Evolutionary conservation across 306 rosid genomes (phyloP), one percentile per base, ranked within the genome.

Genomic region (Malus sieversii): DNA sequence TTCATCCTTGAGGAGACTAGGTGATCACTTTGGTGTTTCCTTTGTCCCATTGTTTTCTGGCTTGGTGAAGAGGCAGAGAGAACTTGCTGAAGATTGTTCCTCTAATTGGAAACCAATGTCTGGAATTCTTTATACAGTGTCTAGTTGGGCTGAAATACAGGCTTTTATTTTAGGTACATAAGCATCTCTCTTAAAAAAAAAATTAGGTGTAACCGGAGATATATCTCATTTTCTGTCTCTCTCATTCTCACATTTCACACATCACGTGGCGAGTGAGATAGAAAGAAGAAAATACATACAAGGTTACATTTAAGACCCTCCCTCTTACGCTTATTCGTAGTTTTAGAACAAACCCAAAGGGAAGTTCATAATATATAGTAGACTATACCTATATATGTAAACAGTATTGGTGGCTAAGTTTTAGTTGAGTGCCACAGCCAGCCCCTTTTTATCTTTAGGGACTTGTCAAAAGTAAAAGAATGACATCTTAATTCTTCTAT

Each of bases 81-180:
- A 75, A n/a, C 27, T 23, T 12, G 65, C 65, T 2, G 45, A 23
- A 44, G 79, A 44, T 3, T 7, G 12, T 33, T n/a, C 66, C 55
- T 46, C 46, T 27, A 29, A 19, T 48, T 80, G 83, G 83, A 74
- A 75, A 62, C 66, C 76, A 29, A 10, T 63, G 48, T 69, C 76
- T 48, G 83, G 83, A 23, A 51, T 33, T 61, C 83, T 80, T n/a
- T 80, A 75, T 29, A 61, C 79, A 4, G 83, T 74, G 23, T 68
- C 79, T 67, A 30, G 30, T 30, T 80, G 83, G 83, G 75, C 79
- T 18, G 83, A 80, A 75, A 70, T 80, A 32, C 75, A 75, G 14
- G 83, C 83, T 12, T 80, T 75, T 58, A 68, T 80, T 61, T 80
- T 75, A 63, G 80, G 79, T 30, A 68, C 68, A 16, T 82, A 66